Base-by-base conservation (phyloP, 805 yeast genomes). In the Pichia pseudocactophila region DNA sequence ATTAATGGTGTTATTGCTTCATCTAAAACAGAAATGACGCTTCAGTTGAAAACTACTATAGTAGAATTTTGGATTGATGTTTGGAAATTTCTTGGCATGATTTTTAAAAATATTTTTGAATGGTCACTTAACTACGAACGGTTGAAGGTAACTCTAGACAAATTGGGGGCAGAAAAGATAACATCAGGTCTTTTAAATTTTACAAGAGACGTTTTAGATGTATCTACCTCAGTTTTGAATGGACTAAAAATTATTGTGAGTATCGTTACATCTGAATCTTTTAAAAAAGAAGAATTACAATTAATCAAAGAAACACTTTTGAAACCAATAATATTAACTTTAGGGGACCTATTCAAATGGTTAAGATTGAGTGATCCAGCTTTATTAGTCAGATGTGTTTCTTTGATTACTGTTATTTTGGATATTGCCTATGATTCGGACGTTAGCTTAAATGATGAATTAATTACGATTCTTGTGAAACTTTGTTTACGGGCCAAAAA, bases 121-220 rank as follows among this genome's bases (percentile, higher is more conserved):
- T 90, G 98, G 98, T 87, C 96, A 34, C 27, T 40, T 11, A 54
- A 50, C 28, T 59, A 57, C 41, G 65, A 61, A 43, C 44, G 45
- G 25, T 36, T 58, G 12, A 61, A 59, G 36, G 40, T 51, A 2
- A 32, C 43, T 1, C 27, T 49, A 2, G 42, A 47, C 2, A 42
- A 49, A 32, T 52, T 43, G 18, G 51, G 50, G 20, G 41, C 59
- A 1, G 59, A 56, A 10, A 49, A 48, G 22, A 52, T 56, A 8
- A 51, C 57, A 4, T 37, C 39, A 3, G 52, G 52, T 32, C 41
- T 61, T 19, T 33, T 57, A 17, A 95, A 88, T 43, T 89, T 87
- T 51, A 84, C 96, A 2, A 74, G 95, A 57, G 96, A 87, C 55
- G 80, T 86, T 0, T 68, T 90, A 39, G 96, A 89, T 51, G 67